A percentile compares a stretch with the other conserved stretches of the same genome.
phyloP scores from a whole-genome alignment of 2,329 filamentous ascomycete genomes.

The Ascochyta clinopodiicola region DNA sequence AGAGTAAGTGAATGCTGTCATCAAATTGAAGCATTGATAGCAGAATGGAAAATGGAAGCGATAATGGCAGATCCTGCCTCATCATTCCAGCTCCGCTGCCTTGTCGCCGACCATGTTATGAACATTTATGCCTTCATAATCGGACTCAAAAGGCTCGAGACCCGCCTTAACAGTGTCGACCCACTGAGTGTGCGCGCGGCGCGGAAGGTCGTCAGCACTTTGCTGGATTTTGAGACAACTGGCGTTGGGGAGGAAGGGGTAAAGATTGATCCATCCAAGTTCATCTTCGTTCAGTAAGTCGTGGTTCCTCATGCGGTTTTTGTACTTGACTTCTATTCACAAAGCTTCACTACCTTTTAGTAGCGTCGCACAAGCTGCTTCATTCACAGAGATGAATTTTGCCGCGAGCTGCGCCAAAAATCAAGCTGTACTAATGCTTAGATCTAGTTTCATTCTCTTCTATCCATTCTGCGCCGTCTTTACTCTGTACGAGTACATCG shows the following conservation, averaged over 20 bases:
- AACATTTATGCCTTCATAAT: slow-evolving; percentile 35
- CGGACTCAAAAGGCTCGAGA: slow-evolving; percentile 30
- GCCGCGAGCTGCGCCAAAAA: not conserved
- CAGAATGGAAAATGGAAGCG: slow-evolving; percentile 30
- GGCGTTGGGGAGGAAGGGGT: not conserved
- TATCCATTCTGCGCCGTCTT: slow-evolving; percentile 42
- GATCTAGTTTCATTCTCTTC: slow-evolving; percentile 35
- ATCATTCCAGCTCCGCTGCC: slow-evolving; percentile 14
- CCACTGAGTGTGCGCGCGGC: slow-evolving; percentile 29
- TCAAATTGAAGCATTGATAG: slow-evolving; percentile 26
- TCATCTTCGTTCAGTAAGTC: slow-evolving; percentile 31
- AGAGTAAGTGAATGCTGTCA: slow-evolving; percentile 28
- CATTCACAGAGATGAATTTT: not conserved
- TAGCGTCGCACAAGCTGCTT: not conserved
- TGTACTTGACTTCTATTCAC: too few species aligned
- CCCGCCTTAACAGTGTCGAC: slow-evolving; percentile 15
- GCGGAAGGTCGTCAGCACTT: slow-evolving; percentile 29
- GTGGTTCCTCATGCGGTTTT: not conserved
- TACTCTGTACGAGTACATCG: slow-evolving; percentile 38
- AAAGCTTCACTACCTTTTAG: not conserved
- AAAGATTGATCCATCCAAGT: slow-evolving; percentile 8
- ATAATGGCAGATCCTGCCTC: slow-evolving; percentile 16
- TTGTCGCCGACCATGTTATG: slow-evolving; percentile 36
- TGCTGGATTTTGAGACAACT: slow-evolving; percentile 27
- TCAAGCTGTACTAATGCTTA: not conserved